Percentiles rank a stretch among this genome's conserved stretches.
Conservation (phyloP, 352 stramenopile species). For the Pythium utonaiense region DNA sequence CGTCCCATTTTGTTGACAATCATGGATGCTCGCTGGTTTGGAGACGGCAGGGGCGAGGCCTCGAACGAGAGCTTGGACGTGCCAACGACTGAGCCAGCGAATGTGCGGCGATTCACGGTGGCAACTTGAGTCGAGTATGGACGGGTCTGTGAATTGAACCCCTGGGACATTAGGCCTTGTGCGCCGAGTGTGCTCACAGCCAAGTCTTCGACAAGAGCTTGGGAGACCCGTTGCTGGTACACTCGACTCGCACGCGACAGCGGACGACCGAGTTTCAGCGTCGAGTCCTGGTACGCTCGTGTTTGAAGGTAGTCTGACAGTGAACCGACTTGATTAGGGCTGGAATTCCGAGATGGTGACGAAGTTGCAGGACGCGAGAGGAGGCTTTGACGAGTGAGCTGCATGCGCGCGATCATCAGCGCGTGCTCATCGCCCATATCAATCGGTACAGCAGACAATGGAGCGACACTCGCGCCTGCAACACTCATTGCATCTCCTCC, state of each 20-base stretch:
- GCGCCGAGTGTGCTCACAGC: slow-evolving; percentile 8
- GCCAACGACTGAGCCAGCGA: slow-evolving; percentile 2
- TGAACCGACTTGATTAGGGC: not conserved
- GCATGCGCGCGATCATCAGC: not conserved
- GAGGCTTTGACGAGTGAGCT: slow-evolving; percentile 9
- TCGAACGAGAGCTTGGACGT: not conserved
- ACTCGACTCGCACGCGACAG: slow-evolving; percentile 6
- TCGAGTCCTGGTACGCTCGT: slow-evolving; percentile 10
- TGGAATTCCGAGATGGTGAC: not conserved
- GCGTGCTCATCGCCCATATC: not conserved
- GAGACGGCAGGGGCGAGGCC: not conserved
- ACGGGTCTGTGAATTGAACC: not conserved
- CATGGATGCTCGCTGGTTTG: not conserved
- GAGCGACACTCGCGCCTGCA: not conserved
- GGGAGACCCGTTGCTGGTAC: slow-evolving; percentile 10
- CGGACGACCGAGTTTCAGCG: slow-evolving; percentile 7
- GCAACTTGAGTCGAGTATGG: not conserved
- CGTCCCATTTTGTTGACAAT: not conserved
- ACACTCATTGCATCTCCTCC: not conserved
- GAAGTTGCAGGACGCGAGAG: slow-evolving; percentile 7
- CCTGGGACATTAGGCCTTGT: not conserved
- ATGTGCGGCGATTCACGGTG: not conserved
- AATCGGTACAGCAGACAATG: not conserved
- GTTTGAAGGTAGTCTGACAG: slow-evolving; percentile 10
- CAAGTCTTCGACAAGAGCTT: slow-evolving; percentile 5